Evolutionary conservation across 768 basidiomycete genomes (phyloP), one percentile per base, ranked within the genome.

Genomic region (Neoboletus subvelutipes): DNA sequence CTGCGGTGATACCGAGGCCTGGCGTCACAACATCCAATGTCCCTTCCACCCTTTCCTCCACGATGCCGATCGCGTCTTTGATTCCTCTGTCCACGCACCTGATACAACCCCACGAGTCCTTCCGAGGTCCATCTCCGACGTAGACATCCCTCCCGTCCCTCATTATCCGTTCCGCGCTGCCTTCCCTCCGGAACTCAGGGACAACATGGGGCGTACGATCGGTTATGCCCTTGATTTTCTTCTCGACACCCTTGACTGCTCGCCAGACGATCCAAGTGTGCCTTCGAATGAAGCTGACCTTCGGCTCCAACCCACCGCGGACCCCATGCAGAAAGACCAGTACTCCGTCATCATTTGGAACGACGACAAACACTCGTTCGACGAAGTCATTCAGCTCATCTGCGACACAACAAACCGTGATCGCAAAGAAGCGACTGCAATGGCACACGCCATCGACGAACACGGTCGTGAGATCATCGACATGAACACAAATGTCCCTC

Each of bases 351-450:
- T 96, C 28, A 73, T 98, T 5, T 98, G 94, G 94, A 94, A 95
- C 75, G 95, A 97, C 71, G 97, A 99, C 72, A 96, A 95, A 64
- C 97, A 98, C 72, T 94, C 92, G 0, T 90, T 88, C 64, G 86
- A 88, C 50, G 94, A 98, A 66, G 86, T 97, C 52, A 87, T 88
- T 59, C 81, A 83, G 58, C 80, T 93, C 41, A 73, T 92, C 7
- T 77, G 79, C 55, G 88, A 88, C 45, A 71, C 73, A 17, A 80
- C 78, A 1, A 73, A 70, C 18, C 79, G 81, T 22, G 72, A 83
- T 10, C 72, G 75, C 22, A 83, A 83, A 39, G 85, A 88, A 29
- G 88, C 90, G 0, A 64, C 73, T 0, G 79, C 75, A 1, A 71
- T 85, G 39, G 83, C 82, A 0, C 77, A 82, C 45, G 73, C 78